phyloP scores from a whole-genome alignment of 1,284 basidiomycete genomes.

The Cystobasidium slooffiae region DNA sequence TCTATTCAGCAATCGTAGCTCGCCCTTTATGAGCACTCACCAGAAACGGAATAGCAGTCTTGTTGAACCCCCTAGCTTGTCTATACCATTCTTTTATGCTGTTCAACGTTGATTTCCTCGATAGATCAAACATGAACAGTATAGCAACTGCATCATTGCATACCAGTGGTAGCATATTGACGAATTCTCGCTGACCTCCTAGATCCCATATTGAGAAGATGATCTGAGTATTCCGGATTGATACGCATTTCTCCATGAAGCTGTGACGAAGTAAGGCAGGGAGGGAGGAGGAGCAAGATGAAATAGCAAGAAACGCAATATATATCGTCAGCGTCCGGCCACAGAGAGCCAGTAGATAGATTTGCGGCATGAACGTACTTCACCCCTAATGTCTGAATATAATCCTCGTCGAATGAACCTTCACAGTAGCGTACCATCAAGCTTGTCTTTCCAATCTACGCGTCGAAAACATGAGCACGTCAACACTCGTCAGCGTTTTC shows the following conservation, averaged over 20 bases:
- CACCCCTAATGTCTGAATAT: conserved; percentile 86
- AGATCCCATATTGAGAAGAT: conserved; percentile 99
- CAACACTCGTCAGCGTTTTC: conserved; percentile 65
- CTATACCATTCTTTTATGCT: conserved; percentile 98
- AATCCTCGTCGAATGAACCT: conserved; percentile 79
- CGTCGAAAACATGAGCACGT: conserved; percentile 68
- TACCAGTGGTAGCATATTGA: conserved; percentile 90
- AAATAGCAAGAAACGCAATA: too few species aligned
- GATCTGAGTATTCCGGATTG: conserved; percentile 94
- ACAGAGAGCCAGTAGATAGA: conserved; percentile 23
- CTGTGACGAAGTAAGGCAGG: background rate
- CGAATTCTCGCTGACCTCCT: conserved; percentile 93
- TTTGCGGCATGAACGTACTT: conserved; percentile 17
- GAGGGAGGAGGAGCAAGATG: too few species aligned
- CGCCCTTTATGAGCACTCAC: background rate
- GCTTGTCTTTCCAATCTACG: conserved; percentile 40
- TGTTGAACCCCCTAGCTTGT: conserved; percentile 97
- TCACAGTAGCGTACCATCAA: conserved; percentile 71
- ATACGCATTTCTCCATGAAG: conserved; percentile 76
- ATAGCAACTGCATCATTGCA: conserved; percentile 99
- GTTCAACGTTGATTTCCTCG: conserved; percentile 93
- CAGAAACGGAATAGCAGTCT: conserved; percentile 94
- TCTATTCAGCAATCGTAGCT: background rate
- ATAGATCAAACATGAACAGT: conserved; percentile 99
- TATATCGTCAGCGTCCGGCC: too few species aligned